A percentile compares a stretch with the other conserved stretches of the same genome.
These are phyloP conservation scores for Aquilaria sinensis DNA, from an alignment of 345 rosid genomes.

Conservation along the genomic window DNA sequence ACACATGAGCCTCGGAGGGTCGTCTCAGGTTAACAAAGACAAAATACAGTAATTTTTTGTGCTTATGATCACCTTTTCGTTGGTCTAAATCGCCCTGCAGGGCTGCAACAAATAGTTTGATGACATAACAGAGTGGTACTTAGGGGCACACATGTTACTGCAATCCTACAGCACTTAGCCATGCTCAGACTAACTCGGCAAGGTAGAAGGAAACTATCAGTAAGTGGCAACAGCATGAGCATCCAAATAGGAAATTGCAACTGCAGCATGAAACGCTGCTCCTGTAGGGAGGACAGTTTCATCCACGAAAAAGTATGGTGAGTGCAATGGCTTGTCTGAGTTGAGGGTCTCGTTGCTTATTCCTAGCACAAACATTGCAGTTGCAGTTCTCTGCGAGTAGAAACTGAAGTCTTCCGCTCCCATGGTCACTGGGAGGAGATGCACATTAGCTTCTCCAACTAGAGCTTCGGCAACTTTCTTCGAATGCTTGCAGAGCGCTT, in stretches of 20 bases:
- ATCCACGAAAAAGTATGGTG: conserved; percentile 55
- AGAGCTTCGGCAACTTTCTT: conserved; percentile 45
- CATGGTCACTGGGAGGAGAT: conserved; percentile 47
- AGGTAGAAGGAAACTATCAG: conserved; percentile 17
- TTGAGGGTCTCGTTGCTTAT: conserved; percentile 44
- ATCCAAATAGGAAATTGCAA: conserved; percentile 55
- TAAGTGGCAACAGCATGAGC: conserved; percentile 17
- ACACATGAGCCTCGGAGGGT: no score
- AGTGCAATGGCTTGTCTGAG: conserved; percentile 48
- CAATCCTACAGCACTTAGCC: conserved; percentile 1
- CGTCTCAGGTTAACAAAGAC: no score
- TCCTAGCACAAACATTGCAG: conserved; percentile 49
- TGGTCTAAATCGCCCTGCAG: neutral
- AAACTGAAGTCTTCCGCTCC: conserved; percentile 72
- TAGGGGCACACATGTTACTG: neutral
- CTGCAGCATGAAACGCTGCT: conserved; percentile 60
- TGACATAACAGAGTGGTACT: neutral
- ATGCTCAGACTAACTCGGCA: conserved; percentile 21
- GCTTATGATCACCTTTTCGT: neutral
- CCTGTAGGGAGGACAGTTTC: conserved; percentile 64
- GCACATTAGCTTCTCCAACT: conserved; percentile 50
- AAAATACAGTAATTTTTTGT: no score
- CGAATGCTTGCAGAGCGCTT: conserved; percentile 41
- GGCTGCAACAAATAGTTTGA: neutral
- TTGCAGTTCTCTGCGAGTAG: conserved; percentile 51